Evolutionary conservation across 495 filamentous ascomycete species (phyloP).

Genomic region (Podospora didyma): DNA sequence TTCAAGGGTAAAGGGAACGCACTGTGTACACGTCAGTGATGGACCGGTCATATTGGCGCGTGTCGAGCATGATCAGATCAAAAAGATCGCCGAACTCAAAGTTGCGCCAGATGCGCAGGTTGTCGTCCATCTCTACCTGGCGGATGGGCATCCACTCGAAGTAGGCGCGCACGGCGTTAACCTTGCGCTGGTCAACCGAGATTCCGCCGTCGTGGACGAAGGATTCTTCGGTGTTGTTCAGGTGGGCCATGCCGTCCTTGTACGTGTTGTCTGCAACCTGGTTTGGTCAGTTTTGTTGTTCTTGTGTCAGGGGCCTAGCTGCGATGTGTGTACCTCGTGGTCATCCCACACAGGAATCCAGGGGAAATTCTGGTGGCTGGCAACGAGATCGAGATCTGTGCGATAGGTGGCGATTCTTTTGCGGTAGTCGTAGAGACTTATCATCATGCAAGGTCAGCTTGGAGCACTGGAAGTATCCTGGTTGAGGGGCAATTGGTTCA

Average conservation of each 20-base stretch:
- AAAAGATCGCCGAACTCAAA: conserved; percentile 62
- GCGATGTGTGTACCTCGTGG: conserved; percentile 35
- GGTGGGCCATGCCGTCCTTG: conserved; percentile 47
- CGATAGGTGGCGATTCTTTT: conserved; percentile 57
- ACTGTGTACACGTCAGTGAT: conserved; percentile 37
- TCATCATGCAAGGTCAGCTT: conserved; percentile 17
- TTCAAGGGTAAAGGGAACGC: not conserved
- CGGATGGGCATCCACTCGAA: conserved; percentile 67
- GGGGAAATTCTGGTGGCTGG: conserved; percentile 53
- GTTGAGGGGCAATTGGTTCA: conserved; percentile 21
- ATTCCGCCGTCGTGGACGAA: conserved; percentile 57
- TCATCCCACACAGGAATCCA: conserved; percentile 74
- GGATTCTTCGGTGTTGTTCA: conserved; percentile 59
- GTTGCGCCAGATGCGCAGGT: conserved; percentile 62
- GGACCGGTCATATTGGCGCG: conserved; percentile 61
- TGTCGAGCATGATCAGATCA: conserved; percentile 68
- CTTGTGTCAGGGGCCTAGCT: not conserved
- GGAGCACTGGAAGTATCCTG: conserved; percentile 30
- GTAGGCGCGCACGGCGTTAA: conserved; percentile 60
- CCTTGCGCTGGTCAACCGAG: conserved; percentile 61
- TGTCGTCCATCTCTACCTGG: conserved; percentile 67
- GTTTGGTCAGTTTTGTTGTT: not conserved
- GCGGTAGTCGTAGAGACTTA: conserved; percentile 57
- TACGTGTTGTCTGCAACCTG: conserved; percentile 62
- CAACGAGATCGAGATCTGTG: conserved; percentile 57